phyloP scores from a whole-genome alignment of 306 rosid genomes.

The Trifolium dubium region DNA sequence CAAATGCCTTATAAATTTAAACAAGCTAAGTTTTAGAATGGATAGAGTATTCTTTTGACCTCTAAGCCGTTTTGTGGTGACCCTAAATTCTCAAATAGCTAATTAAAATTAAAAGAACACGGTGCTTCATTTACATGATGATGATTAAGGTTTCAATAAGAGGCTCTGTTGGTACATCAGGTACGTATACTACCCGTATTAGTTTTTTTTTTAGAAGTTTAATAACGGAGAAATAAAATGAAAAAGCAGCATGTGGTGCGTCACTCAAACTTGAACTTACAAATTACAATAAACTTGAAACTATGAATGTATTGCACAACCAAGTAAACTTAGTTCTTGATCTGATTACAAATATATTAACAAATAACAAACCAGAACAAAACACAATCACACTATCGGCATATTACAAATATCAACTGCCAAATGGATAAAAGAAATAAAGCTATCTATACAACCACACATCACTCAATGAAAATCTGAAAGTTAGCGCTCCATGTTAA shows the following conservation, averaged over 20 bases:
- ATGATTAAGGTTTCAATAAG: too few relatives aligned
- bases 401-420: conserved; percentile 79
- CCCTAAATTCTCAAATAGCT: too few relatives aligned
- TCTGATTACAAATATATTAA: conserved; percentile 80
- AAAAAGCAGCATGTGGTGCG: conserved; percentile 24
- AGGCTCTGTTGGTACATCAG: too few relatives aligned
- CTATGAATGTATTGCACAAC: conserved; percentile 59
- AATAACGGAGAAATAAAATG: conserved; percentile 2
- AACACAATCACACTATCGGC: conserved; percentile 80
- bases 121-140: too few relatives aligned
- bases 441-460: conserved; percentile 92
- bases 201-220: too few relatives aligned
- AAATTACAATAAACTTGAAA: conserved; percentile 46
- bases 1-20: too few relatives aligned
- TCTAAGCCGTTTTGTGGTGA: too few relatives aligned
- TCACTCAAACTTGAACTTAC: conserved; percentile 43
- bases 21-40: too few relatives aligned
- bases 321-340: conserved; percentile 62
- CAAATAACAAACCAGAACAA: conserved; percentile 91
- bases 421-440: conserved; percentile 41
- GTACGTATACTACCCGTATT: background rate
- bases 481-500: conserved; percentile 91
- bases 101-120: too few relatives aligned
- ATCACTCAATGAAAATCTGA: conserved; percentile 69
- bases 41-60: too few relatives aligned